A percentile compares a stretch with the other conserved stretches of the same genome.
Evolutionary conservation across 257 asterid genomes (phyloP).

Genomic region (Mentha longifolia): DNA sequence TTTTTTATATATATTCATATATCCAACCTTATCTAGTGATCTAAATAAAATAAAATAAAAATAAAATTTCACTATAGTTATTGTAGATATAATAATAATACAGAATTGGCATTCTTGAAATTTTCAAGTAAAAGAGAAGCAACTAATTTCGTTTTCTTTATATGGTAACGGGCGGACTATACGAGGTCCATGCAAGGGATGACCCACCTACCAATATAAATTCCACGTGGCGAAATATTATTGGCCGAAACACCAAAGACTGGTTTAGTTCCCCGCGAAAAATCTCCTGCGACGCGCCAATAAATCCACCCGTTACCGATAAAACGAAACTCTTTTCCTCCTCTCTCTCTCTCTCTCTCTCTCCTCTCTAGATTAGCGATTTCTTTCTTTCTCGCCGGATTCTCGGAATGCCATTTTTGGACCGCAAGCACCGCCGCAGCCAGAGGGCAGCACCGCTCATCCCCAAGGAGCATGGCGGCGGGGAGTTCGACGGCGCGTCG

Average conservation of each 20-base stretch:
- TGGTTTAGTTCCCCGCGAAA: slow-evolving; percentile 36
- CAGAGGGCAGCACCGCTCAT: slow-evolving; percentile 63
- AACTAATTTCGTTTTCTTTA: too few species aligned
- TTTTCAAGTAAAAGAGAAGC: too few species aligned
- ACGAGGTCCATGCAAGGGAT: too few species aligned
- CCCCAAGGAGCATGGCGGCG: slow-evolving; percentile 51
- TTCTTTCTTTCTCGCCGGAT: slow-evolving; percentile 11
- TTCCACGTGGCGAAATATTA: slow-evolving; percentile 6
- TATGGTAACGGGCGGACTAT: too few species aligned
- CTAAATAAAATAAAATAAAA: too few species aligned
- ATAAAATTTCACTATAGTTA: too few species aligned
- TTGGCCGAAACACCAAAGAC: slow-evolving; percentile 7
- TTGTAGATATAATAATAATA: too few species aligned
- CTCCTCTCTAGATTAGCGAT: slow-evolving; percentile 31
- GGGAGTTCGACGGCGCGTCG: slow-evolving; percentile 62
- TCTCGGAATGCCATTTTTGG: slow-evolving; percentile 52
- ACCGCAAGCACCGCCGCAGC: slow-evolving; percentile 72
- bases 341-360: slow-evolving; percentile 15
- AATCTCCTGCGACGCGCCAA: slow-evolving; percentile 40
- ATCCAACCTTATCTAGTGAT: background rate
- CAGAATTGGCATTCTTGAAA: too few species aligned
- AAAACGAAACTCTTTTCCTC: background rate
- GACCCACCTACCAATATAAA: background rate
- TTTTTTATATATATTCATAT: background rate
- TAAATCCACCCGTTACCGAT: slow-evolving; percentile 6